Base-by-base conservation (phyloP, 2,329 filamentous ascomycete species). In the Pseudocercospora macadamiae region DNA sequence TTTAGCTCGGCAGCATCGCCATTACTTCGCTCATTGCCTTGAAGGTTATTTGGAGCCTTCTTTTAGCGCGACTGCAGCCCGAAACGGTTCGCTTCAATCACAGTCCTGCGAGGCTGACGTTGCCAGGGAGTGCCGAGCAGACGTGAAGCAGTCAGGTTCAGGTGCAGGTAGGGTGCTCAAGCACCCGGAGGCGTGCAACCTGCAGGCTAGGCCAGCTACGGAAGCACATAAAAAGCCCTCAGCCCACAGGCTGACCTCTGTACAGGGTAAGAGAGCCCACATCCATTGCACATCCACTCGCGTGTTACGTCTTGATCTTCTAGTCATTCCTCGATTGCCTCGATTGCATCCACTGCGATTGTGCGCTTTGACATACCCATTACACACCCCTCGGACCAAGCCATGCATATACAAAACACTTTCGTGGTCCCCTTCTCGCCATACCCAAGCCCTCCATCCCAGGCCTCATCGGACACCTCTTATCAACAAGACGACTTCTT, bases 361-460 rank as follows among this genome's bases (percentile, higher is more conserved):
- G 37, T 21, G 48, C 25, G 52, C 49, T 60, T 60, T 51, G 54
- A 32, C 51, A 52, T 28, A 28, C 23, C 54, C 51, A 52, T 59
- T 57, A 51, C 56, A 56, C 52, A 45, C 23, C 47, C 44, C 10
- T 30, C 36, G n/a, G 16, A 30, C 28, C 25, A 48, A 57, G 51
- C 39, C 39, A 65, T 65, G 63, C 59, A 64, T 64, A 62, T 64
- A 54, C 51, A 57, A 39, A 44, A 53, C 39, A 53, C 54, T 54
- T 55, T 59, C 56, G 47, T 60, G 26, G 25, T 64, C 16, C 59
- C 65, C 47, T 64, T 65, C 54, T 59, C 65, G 30, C 55, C 64
- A 37, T 67, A 69, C 53, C 66, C 70, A 60, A 68, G 63, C 54
- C 66, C 68, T 42, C 67, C 66, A 14, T 68, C 66, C n/a, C 58